These are phyloP conservation scores for Sarcomyxa edulis DNA, from an alignment of 768 basidiomycete genomes.

Conservation along the genomic window DNA sequence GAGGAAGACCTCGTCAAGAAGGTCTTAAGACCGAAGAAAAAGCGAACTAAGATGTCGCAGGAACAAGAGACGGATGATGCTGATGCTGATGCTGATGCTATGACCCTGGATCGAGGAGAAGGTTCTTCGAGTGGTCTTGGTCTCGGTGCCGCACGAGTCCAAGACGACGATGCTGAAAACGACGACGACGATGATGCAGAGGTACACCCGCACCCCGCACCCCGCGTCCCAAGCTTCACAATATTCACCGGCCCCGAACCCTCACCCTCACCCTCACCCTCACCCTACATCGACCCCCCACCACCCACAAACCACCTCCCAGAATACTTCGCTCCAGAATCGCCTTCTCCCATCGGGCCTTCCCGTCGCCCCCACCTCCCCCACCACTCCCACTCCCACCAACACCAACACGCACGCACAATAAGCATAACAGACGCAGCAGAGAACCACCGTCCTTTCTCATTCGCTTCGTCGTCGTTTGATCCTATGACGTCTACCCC, in stretches of 20 bases:
- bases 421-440: slow-evolving; percentile 45
- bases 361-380: slow-evolving; percentile 5
- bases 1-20: slow-evolving; percentile 32
- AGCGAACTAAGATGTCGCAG: slow-evolving; percentile 38
- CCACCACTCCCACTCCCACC: slow-evolving; percentile 11
- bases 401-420: too few species aligned
- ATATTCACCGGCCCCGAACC: slow-evolving; percentile 42
- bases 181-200: slow-evolving; percentile 13
- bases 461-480: slow-evolving; percentile 50
- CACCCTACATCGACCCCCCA: slow-evolving; percentile 33
- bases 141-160: slow-evolving; percentile 1
- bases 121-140: background rate
- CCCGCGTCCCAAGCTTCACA: slow-evolving; percentile 36
- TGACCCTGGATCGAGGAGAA: background rate
- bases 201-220: slow-evolving; percentile 13
- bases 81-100: too few species aligned
- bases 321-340: slow-evolving; percentile 41
- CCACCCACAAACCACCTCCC: slow-evolving; percentile 50
- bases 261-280: slow-evolving; percentile 14
- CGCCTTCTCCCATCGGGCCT: too few species aligned
- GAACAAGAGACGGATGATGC: too few species aligned
- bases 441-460: slow-evolving; percentile 52
- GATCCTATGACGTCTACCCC: slow-evolving; percentile 29
- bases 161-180: slow-evolving; percentile 1
- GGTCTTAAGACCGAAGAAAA: slow-evolving; percentile 43